A percentile compares a stretch with the other conserved stretches of the same genome.
These are phyloP conservation scores for Byssothecium circinans DNA, from an alignment of 2,329 filamentous ascomycete genomes.

Conservation along the genomic window DNA sequence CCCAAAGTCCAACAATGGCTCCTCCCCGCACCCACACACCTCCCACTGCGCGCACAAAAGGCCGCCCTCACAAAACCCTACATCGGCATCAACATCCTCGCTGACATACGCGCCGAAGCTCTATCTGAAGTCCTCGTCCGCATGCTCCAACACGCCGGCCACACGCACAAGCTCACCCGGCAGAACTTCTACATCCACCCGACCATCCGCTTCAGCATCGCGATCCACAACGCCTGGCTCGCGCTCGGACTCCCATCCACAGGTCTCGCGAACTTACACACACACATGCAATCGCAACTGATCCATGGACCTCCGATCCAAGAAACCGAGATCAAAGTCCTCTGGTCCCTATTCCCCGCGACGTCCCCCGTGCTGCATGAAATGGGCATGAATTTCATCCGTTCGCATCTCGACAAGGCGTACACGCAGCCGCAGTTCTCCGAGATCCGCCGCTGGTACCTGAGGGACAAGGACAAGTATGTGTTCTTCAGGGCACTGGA, in stretches of 20 bases:
- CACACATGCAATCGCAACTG: slow-evolving; percentile 18
- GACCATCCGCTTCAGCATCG: slow-evolving; percentile 10
- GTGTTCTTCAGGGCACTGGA: slow-evolving; percentile 13
- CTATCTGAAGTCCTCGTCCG: slow-evolving; percentile 21
- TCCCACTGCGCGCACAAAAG: slow-evolving; percentile 1
- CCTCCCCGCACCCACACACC: slow-evolving; percentile 12
- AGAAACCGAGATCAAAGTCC: slow-evolving; percentile 12
- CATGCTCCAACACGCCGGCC: slow-evolving; percentile 22
- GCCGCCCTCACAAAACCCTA: slow-evolving; percentile 10
- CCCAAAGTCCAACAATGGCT: slow-evolving; percentile 22
- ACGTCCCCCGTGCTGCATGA: slow-evolving; percentile 11
- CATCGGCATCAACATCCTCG: slow-evolving; percentile 26
- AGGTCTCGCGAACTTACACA: slow-evolving; percentile 17
- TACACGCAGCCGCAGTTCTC: slow-evolving; percentile 14
- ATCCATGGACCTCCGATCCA: slow-evolving; percentile 12
- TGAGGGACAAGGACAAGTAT: slow-evolving; percentile 2
- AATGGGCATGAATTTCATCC: slow-evolving; percentile 21
- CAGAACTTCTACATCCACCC: slow-evolving; percentile 12
- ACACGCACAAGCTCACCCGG: background rate
- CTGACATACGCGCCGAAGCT: slow-evolving; percentile 12
- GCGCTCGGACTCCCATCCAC: slow-evolving; percentile 18
- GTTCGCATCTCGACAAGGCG: slow-evolving; percentile 3
- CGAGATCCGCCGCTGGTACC: slow-evolving; percentile 13
- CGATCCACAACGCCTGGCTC: slow-evolving; percentile 24
- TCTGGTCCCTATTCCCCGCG: slow-evolving; percentile 22